Conservation (phyloP, 495 filamentous ascomycete species). For the Hypoxylon cercidicola region DNA sequence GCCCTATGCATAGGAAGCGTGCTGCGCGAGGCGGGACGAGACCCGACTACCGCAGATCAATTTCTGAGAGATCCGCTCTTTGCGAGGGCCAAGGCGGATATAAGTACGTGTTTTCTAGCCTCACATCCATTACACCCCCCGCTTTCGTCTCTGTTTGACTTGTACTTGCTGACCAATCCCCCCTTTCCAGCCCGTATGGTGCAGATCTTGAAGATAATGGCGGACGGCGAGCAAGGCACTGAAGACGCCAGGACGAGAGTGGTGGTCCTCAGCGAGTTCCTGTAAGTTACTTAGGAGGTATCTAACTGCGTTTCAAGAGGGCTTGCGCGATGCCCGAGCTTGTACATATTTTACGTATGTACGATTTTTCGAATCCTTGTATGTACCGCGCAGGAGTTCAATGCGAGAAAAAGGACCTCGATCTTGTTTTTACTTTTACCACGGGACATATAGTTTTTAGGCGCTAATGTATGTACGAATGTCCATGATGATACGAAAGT, state of each 20-base stretch:
- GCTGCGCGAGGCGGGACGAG: constrained; percentile 52
- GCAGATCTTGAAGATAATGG: constrained; percentile 65
- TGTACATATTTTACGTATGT: constrained; percentile 26
- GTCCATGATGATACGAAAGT: no score
- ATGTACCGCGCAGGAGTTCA: constrained; percentile 1
- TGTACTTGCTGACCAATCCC: constrained; percentile 15
- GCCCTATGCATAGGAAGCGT: constrained; percentile 65
- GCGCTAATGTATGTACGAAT: neutral
- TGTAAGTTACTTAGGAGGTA: constrained; percentile 46
- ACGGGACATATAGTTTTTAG: neutral
- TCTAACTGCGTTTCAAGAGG: neutral
- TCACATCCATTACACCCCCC: constrained; percentile 1
- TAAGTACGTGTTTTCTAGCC: constrained; percentile 52
- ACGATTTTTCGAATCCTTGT: constrained; percentile 13
- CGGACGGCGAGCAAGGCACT: constrained; percentile 60
- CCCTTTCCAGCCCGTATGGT: constrained; percentile 61
- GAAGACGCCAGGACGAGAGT: constrained; percentile 66
- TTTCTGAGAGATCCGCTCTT: constrained; percentile 62
- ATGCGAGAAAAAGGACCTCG: neutral
- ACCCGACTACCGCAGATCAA: constrained; percentile 45
- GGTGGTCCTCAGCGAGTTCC: constrained; percentile 64
- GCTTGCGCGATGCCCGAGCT: constrained; percentile 2
- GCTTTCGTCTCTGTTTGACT: no score
- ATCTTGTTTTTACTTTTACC: neutral
- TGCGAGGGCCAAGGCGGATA: constrained; percentile 65